Conservation (phyloP, 2,329 filamentous ascomycete genomes). For the Neofusicoccum sp. region DNA sequence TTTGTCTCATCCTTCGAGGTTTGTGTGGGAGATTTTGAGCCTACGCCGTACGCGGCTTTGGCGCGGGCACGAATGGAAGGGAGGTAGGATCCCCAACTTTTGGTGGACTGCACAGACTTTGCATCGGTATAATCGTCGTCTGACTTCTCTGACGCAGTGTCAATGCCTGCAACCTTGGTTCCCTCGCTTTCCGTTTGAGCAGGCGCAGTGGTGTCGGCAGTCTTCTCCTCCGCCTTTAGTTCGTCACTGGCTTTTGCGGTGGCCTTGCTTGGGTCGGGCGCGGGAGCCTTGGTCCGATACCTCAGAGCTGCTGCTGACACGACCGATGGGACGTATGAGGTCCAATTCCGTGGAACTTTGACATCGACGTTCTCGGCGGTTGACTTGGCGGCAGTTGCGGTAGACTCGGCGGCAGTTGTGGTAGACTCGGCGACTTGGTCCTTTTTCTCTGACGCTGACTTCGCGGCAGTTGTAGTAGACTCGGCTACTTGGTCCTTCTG, state of each 20-base stretch:
- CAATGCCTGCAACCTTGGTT: not conserved
- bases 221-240: not conserved
- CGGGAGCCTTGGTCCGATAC: not conserved
- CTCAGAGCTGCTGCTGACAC: not conserved
- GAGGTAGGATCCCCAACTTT: slow-evolving; percentile 40
- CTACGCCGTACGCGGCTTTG: not conserved
- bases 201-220: not conserved
- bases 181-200: not conserved
- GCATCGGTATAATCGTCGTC: slow-evolving; percentile 31
- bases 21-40: not conserved
- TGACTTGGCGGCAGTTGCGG: slow-evolving; percentile 21
- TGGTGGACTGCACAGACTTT: slow-evolving; percentile 23
- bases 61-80: slow-evolving; percentile 31
- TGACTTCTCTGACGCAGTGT: slow-evolving; percentile 28
- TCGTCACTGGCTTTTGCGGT: slow-evolving; percentile 22
- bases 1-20: slow-evolving; percentile 24
- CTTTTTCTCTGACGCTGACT: too few species aligned
- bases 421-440: too few species aligned
- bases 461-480: too few species aligned
- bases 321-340: slow-evolving; percentile 21
- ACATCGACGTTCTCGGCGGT: slow-evolving; percentile 22
- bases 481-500: too few species aligned
- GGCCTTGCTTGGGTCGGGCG: slow-evolving; percentile 20
- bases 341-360: not conserved
- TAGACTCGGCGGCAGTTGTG: not conserved